phyloP scores from a whole-genome alignment of 106 monocot species.

The Apostasia shenzhenica region DNA sequence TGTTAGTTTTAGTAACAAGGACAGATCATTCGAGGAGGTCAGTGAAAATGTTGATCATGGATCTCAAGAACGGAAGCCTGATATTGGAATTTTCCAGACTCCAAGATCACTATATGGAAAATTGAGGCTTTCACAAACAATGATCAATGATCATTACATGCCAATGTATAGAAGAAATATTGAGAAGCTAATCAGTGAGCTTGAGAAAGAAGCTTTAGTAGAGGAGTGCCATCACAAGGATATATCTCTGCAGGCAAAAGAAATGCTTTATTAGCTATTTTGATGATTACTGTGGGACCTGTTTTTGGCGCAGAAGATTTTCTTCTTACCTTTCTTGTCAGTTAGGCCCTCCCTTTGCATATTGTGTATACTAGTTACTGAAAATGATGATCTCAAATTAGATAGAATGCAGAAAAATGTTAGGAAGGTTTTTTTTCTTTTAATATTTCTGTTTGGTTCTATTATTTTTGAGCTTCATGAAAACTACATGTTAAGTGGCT shows the following conservation, averaged over 20 bases:
- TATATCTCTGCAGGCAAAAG: not conserved
- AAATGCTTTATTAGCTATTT: too few species aligned
- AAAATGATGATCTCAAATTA: too few species aligned
- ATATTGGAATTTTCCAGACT: constrained; percentile 67
- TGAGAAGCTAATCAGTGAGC: constrained; percentile 50
- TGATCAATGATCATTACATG: constrained; percentile 97
- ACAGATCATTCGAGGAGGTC: constrained; percentile 11
- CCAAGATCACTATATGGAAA: constrained; percentile 86
- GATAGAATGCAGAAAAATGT: too few species aligned
- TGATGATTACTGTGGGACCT: too few species aligned
- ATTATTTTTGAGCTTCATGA: too few species aligned
- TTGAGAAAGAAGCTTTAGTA: constrained; percentile 31
- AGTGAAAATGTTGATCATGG: constrained; percentile 1
- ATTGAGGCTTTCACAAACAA: constrained; percentile 71
- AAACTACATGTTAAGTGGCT: too few species aligned
- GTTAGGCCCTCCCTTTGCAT: too few species aligned
- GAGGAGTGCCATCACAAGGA: constrained; percentile 5
- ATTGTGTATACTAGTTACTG: too few species aligned
- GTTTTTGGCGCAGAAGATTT: too few species aligned
- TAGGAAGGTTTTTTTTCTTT: too few species aligned
- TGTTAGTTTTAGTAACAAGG: constrained; percentile 26
- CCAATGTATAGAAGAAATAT: constrained; percentile 87
- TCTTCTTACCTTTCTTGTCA: too few species aligned
- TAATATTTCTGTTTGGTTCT: too few species aligned
- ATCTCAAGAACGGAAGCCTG: constrained; percentile 6